These are phyloP conservation scores for Aureobasidium namibiae DNA, from an alignment of 2,329 filamentous ascomycete genomes.

Conservation along the genomic window DNA sequence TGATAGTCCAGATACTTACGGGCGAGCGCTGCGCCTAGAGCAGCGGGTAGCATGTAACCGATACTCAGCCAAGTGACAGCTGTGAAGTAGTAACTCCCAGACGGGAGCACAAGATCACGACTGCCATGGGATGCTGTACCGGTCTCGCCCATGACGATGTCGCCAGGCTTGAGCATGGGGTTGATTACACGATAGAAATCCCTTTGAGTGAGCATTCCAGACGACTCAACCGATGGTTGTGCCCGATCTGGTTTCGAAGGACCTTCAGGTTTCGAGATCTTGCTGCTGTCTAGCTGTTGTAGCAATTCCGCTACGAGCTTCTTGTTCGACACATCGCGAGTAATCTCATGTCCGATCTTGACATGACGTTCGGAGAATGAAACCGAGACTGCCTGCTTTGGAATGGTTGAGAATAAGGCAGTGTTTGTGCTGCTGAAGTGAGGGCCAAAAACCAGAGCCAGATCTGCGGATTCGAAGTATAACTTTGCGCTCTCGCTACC, in stretches of 20 bases:
- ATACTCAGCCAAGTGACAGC: conserved; percentile 68
- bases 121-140: conserved; percentile 85
- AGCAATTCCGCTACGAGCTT: background rate
- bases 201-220: conserved; percentile 49
- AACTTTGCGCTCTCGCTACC: conserved; percentile 16
- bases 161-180: conserved; percentile 60
- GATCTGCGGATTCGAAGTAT: conserved; percentile 19
- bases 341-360: conserved; percentile 49
- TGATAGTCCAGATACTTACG: too few species aligned
- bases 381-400: conserved; percentile 20
- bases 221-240: background rate
- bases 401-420: conserved; percentile 23
- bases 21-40: conserved; percentile 54
- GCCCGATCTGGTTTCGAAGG: conserved; percentile 25
- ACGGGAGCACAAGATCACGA: conserved; percentile 74
- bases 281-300: conserved; percentile 38
- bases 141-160: conserved; percentile 79
- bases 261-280: conserved; percentile 45
- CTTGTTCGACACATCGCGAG: conserved; percentile 59
- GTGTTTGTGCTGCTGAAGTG: conserved; percentile 22
- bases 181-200: conserved; percentile 76
- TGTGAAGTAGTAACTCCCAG: conserved; percentile 63
- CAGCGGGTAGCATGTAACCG: conserved; percentile 55
- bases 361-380: conserved; percentile 52
- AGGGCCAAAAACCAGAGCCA: conserved; percentile 16